Base-by-base conservation (phyloP, 2,329 filamentous ascomycete species). In the Penicillium sp. region DNA sequence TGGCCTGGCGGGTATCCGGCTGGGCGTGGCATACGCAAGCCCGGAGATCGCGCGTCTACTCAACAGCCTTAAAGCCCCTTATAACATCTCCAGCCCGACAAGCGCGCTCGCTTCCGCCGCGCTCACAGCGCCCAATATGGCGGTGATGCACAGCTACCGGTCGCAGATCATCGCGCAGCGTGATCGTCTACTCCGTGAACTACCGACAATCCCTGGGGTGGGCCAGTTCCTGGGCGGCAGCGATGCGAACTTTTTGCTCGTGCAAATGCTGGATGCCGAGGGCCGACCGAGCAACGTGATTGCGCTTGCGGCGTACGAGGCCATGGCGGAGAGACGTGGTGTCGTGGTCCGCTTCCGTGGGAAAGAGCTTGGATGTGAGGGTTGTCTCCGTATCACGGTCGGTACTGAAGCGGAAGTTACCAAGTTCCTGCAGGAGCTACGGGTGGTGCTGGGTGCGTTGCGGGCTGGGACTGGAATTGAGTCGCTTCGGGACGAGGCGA, bases 331-430 rank as follows among this genome's bases (percentile, higher is more conserved):
- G 79, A 83, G 85, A 38, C 87, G 85, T 70, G 91, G 93, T 0
- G 93, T 99, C 0, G 92, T 99, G 7, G 93, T 97, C 4, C 81
- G 94, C 50, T 99, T 97, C 74, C 81, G 94, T 64, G 94, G 94
- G 44, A 95, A 92, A 76, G 94, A 99, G 78, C 80, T 89, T 61
- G 93, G 92, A 4, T 99, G 94, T 70, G 73, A 87, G 39, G 94
- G 93, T 0, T 97, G 93, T 67, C 75, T 99, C 71, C 84, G 94
- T 51, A 90, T 97, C 62, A 99, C 94, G 0, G 85, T 99, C 11
- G 94, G 94, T 14, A 97, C 93, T 0, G 89, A 95, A 71, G 76
- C 84, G 1, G 94, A 99, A 74, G 90, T 95, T 8, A 87, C 86
- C 26, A 81, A 86, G 55, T 90, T 97, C 68, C 70, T 99, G 63